phyloP scores from a whole-genome alignment of 1,284 basidiomycete genomes.

The Entoloma clypeatum region DNA sequence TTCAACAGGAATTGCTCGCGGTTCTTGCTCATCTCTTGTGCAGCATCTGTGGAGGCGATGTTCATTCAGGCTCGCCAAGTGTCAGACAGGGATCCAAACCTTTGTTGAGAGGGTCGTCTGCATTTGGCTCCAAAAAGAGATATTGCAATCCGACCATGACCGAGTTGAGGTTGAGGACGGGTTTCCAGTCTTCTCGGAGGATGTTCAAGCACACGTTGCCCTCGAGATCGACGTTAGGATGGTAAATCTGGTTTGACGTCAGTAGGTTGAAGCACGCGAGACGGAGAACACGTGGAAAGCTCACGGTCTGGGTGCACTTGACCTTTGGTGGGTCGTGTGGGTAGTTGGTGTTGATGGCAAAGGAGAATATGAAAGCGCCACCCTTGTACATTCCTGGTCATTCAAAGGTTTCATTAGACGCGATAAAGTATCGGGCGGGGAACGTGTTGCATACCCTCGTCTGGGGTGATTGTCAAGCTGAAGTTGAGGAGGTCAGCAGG shows the following conservation, averaged over 20 bases:
- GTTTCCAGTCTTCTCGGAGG: slow-evolving; percentile 99
- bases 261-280: slow-evolving; percentile 1
- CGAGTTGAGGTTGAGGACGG: slow-evolving; percentile 94
- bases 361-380: slow-evolving; percentile 90
- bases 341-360: slow-evolving; percentile 96
- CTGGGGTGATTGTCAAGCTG: slow-evolving; percentile 90
- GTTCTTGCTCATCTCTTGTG: slow-evolving; percentile 85
- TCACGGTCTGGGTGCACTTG: slow-evolving; percentile 91
- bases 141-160: slow-evolving; percentile 98
- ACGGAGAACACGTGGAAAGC: slow-evolving; percentile 22
- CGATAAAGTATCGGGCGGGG: slow-evolving; percentile 2
- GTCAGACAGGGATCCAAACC: slow-evolving; percentile 48
- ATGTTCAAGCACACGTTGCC: slow-evolving; percentile 98
- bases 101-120: slow-evolving; percentile 98
- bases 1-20: slow-evolving; percentile 78
- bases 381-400: slow-evolving; percentile 93
- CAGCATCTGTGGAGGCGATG: slow-evolving; percentile 69
- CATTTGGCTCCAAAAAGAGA: slow-evolving; percentile 97
- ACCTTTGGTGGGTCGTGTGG: slow-evolving; percentile 99
- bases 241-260: slow-evolving; percentile 76
- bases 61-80: background rate
- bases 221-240: slow-evolving; percentile 97
- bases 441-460: slow-evolving; percentile 71
- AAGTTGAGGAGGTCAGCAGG: slow-evolving; percentile 95
- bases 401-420: slow-evolving; percentile 10